A percentile compares a stretch with the other conserved stretches of the same genome.
Conservation (phyloP, 768 basidiomycete species). For the Amanita thiersii region DNA sequence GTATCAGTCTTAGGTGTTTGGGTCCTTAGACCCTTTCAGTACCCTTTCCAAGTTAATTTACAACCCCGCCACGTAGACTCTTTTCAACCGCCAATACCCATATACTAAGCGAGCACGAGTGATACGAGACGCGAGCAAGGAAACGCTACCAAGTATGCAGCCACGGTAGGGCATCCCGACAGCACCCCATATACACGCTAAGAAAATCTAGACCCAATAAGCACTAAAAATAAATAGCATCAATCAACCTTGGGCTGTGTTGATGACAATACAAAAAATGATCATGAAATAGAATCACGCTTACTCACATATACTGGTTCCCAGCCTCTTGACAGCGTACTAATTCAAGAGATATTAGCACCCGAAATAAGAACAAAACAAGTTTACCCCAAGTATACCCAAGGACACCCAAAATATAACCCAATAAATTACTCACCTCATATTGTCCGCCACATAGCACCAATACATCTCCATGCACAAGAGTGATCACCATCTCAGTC, state of each 20-base stretch:
- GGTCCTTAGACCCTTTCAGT: not conserved
- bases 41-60: not conserved
- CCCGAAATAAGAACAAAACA: not conserved
- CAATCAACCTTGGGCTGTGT: not conserved
- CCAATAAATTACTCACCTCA: too few relatives aligned
- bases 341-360: conserved; percentile 13
- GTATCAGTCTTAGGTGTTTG: too few relatives aligned
- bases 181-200: conserved; percentile 6
- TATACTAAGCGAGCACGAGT: not conserved
- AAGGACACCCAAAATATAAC: conserved; percentile 1
- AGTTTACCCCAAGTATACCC: not conserved
- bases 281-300: too few relatives aligned
- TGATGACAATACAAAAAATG: not conserved
- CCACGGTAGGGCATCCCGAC: conserved; percentile 1
- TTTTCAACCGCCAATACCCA: not conserved
- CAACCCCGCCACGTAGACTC: not conserved
- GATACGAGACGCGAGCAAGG: not conserved
- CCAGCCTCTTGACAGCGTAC: conserved; percentile 37
- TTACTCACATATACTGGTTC: conserved; percentile 37
- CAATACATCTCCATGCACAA: conserved; percentile 37
- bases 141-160: not conserved
- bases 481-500: conserved; percentile 20
- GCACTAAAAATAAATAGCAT: conserved; percentile 8
- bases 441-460: conserved; percentile 33
- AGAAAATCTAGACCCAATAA: conserved; percentile 11